These are phyloP conservation scores for Phyllosticta citriasiana DNA, from an alignment of 2,329 filamentous ascomycete species.

Conservation along the genomic window DNA sequence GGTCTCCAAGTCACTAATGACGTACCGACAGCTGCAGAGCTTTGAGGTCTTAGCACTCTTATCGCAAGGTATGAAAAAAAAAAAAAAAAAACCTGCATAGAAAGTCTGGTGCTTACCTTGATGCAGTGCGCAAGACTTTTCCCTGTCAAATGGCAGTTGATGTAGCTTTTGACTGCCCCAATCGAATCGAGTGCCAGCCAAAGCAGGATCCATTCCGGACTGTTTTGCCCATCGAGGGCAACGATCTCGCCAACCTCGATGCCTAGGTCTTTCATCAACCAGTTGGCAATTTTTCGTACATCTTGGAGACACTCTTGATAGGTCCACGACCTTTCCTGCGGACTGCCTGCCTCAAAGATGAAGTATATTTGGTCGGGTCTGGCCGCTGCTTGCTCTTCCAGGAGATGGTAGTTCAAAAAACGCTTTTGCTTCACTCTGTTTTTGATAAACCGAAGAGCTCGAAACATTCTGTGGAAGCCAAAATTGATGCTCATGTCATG, in stretches of 20 bases:
- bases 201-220: slow-evolving; percentile 56
- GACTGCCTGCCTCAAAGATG: slow-evolving; percentile 29
- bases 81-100: neutral
- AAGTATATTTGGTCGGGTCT: slow-evolving; percentile 17
- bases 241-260: slow-evolving; percentile 53
- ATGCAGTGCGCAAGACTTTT: slow-evolving; percentile 54
- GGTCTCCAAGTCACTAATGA: slow-evolving; percentile 19
- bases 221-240: slow-evolving; percentile 57
- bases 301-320: slow-evolving; percentile 26
- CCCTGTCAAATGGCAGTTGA: slow-evolving; percentile 59
- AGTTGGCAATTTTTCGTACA: neutral
- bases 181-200: slow-evolving; percentile 57
- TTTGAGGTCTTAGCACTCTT: neutral
- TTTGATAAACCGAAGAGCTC: neutral
- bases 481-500: slow-evolving; percentile 43
- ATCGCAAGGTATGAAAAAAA: neutral
- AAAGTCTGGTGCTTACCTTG: neutral
- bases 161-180: slow-evolving; percentile 58
- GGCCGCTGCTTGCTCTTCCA: slow-evolving; percentile 3
- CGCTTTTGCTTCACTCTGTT: neutral
- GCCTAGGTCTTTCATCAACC: slow-evolving; percentile 34
- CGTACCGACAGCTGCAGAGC: slow-evolving; percentile 41
- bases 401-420: slow-evolving; percentile 18
- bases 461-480: neutral
- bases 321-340: slow-evolving; percentile 26